A percentile compares a stretch with the other conserved stretches of the same genome.
These are phyloP conservation scores for Lodderomyces orthopsilosis DNA, from an alignment of 1,139 yeast species.

Conservation along the genomic window DNA sequence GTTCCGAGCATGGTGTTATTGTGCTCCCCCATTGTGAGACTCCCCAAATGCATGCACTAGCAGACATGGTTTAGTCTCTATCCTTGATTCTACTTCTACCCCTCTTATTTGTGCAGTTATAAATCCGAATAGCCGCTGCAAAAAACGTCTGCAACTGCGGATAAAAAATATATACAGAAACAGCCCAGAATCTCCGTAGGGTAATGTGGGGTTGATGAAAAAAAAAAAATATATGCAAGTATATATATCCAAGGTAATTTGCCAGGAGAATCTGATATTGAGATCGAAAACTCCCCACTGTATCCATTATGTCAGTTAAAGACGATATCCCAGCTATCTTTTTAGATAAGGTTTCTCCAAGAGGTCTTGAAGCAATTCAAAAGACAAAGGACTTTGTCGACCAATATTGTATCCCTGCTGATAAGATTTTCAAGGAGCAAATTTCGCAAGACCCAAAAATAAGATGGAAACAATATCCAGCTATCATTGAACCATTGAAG, in stretches of 20 bases:
- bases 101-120: background rate
- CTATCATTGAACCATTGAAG: conserved; percentile 52
- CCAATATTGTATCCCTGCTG: conserved; percentile 60
- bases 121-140: background rate
- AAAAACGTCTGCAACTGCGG: background rate
- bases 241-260: background rate
- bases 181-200: background rate
- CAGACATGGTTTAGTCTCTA: background rate
- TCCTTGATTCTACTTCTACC: background rate
- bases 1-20: no score
- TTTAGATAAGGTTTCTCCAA: conserved; percentile 43
- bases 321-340: conserved; percentile 47
- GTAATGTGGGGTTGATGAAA: background rate
- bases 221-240: background rate
- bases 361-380: conserved; percentile 51
- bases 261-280: no score
- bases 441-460: conserved; percentile 36
- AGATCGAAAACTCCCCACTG: no score
- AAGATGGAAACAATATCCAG: conserved; percentile 54
- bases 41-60: background rate
- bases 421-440: conserved; percentile 41
- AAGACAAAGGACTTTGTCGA: conserved; percentile 54
- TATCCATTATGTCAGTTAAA: conserved; percentile 24
- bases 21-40: background rate
- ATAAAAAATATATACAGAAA: background rate